These are phyloP conservation scores for Beauveria sp. DNA, from an alignment of 2,329 filamentous ascomycete species.

Conservation along the genomic window DNA sequence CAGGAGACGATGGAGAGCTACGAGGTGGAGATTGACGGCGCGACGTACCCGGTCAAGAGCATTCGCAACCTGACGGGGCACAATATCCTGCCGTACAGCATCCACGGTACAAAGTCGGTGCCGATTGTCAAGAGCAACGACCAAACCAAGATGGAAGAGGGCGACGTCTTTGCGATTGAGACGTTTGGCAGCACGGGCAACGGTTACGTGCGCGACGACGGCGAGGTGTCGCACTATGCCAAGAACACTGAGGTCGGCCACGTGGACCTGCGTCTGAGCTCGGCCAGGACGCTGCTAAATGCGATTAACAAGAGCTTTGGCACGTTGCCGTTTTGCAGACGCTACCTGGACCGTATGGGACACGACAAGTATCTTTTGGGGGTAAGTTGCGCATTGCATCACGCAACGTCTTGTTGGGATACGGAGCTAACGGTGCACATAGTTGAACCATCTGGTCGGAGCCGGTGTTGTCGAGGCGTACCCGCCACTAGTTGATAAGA, in stretches of 20 bases:
- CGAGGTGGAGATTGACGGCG: conserved; percentile 75
- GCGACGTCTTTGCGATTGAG: conserved; percentile 90
- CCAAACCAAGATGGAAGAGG: conserved; percentile 95
- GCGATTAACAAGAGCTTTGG: conserved; percentile 96
- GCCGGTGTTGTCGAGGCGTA: conserved; percentile 84
- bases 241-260: conserved; percentile 65
- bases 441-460: conserved; percentile 80
- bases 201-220: conserved; percentile 79
- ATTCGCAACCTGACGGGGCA: conserved; percentile 86
- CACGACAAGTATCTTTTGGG: conserved; percentile 91
- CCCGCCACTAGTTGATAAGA: conserved; percentile 81
- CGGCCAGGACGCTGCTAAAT: conserved; percentile 76
- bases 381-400: conserved; percentile 39
- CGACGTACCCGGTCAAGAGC: conserved; percentile 70
- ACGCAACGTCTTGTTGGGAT: no score
- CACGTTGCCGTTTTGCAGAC: conserved; percentile 81
- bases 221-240: conserved; percentile 86
- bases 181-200: conserved; percentile 92
- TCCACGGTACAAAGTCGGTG: conserved; percentile 88
- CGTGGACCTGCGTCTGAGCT: conserved; percentile 67
- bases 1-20: conserved; percentile 93
- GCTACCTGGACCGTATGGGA: conserved; percentile 86
- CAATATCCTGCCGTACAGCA: conserved; percentile 81
- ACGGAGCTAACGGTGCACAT: conserved; percentile 9
- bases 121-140: conserved; percentile 87